Evolutionary conservation across 2,329 filamentous ascomycete genomes (phyloP).

Genomic region (Penicillium sp.): DNA sequence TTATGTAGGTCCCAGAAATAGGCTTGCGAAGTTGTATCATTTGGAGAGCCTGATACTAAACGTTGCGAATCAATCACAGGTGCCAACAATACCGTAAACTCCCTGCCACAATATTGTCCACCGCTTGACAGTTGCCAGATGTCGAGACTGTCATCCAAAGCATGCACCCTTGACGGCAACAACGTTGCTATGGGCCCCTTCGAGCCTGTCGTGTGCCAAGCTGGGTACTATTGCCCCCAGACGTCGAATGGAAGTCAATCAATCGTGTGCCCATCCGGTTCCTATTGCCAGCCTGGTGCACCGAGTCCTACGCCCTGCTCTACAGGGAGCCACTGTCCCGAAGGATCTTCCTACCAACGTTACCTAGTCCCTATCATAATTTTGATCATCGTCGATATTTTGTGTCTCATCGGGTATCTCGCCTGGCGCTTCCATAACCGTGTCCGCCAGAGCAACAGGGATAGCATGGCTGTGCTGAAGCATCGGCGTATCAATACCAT

Average conservation of each 20-base stretch:
- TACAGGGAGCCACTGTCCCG: conserved; percentile 3
- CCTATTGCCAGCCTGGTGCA: conserved; percentile 8
- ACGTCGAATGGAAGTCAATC: neutral
- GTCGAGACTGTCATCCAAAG: neutral
- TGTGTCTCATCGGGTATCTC: neutral
- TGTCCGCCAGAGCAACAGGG: conserved; percentile 3
- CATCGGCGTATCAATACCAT: neutral
- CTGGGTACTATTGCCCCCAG: conserved; percentile 7
- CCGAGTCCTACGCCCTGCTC: conserved; percentile 4
- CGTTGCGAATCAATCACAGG: neutral
- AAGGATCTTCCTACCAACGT: conserved; percentile 5
- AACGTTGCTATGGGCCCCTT: conserved; percentile 9
- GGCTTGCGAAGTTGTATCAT: neutral
- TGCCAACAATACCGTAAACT: conserved; percentile 9
- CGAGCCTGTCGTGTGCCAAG: conserved; percentile 8
- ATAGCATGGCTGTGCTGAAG: neutral
- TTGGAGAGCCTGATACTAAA: neutral
- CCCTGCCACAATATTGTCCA: conserved; percentile 10
- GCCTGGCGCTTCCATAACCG: conserved; percentile 2
- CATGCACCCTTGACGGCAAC: conserved; percentile 6
- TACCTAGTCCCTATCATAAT: conserved; percentile 3
- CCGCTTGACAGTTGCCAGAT: conserved; percentile 7
- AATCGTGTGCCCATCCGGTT: neutral
- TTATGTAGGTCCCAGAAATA: neutral
- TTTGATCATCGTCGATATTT: neutral